These are phyloP conservation scores for Monotropa hypopitys DNA, from an alignment of 179 eudicot species.

Conservation along the genomic window DNA sequence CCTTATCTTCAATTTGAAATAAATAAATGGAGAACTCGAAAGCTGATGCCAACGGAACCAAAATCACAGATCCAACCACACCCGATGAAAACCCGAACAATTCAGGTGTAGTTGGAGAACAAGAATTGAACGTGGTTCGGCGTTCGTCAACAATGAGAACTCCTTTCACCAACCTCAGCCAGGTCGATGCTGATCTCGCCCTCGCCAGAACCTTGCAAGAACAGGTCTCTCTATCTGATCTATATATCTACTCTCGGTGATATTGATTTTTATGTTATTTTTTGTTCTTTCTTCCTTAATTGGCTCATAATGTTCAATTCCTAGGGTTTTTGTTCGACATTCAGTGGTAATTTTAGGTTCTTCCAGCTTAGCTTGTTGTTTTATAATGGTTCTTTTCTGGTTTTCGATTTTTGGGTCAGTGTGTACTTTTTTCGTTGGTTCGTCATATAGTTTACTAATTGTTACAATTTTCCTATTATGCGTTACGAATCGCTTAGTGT, in stretches of 20 bases:
- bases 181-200: constrained; percentile 91
- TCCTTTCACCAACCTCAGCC: constrained; percentile 74
- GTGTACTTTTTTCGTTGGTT: neutral
- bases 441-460: neutral
- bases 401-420: neutral
- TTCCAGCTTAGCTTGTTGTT: neutral
- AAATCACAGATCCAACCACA: neutral
- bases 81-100: constrained; percentile 10
- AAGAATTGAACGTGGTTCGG: constrained; percentile 9
- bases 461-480: neutral
- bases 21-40: constrained; percentile 11
- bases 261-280: neutral
- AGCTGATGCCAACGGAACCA: constrained; percentile 1
- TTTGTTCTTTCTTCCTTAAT: neutral
- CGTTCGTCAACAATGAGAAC: constrained; percentile 33
- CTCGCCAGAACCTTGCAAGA: constrained; percentile 91
- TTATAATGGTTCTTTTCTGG: neutral
- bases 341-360: neutral
- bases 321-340: neutral
- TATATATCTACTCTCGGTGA: too few species aligned
- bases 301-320: neutral
- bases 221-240: constrained; percentile 32
- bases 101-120: neutral
- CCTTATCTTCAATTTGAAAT: neutral
- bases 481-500: neutral